A percentile compares a stretch with the other conserved stretches of the same genome.
Evolutionary conservation across 805 yeast species (phyloP).

Genomic region (Ogataea thermomethanolica): DNA sequence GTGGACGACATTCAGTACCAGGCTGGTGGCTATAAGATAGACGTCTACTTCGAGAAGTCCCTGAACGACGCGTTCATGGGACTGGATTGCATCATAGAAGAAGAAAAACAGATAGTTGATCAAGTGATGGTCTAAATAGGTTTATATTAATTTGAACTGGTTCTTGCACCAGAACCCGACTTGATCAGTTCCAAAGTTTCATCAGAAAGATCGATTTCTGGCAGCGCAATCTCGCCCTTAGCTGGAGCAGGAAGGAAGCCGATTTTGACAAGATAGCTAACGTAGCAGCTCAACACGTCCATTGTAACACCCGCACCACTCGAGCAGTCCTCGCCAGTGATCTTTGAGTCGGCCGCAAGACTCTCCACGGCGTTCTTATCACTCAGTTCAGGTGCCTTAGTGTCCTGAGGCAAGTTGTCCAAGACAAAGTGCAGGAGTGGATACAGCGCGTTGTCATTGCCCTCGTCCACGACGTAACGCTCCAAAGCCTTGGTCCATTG

Average conservation of each 20-base stretch:
- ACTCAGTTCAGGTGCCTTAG: slow-evolving; percentile 94
- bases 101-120: slow-evolving; percentile 38
- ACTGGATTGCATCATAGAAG: slow-evolving; percentile 72
- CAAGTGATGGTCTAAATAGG: slow-evolving; percentile 7
- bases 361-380: slow-evolving; percentile 78
- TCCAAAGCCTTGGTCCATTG: slow-evolving; percentile 79
- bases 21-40: slow-evolving; percentile 83
- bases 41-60: slow-evolving; percentile 67
- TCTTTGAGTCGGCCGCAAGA: slow-evolving; percentile 54
- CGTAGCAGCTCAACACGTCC: slow-evolving; percentile 66
- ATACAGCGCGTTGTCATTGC: slow-evolving; percentile 81
- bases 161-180: slow-evolving; percentile 74
- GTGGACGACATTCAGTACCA: slow-evolving; percentile 56
- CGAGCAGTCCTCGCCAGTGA: slow-evolving; percentile 61
- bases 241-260: slow-evolving; percentile 65
- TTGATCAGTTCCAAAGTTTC: slow-evolving; percentile 56
- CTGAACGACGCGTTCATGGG: slow-evolving; percentile 90
- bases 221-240: slow-evolving; percentile 44
- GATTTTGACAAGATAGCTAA: slow-evolving; percentile 72
- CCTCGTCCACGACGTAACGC: slow-evolving; percentile 66
- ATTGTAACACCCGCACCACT: slow-evolving; percentile 73
- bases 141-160: slow-evolving; percentile 44
- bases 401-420: slow-evolving; percentile 84
- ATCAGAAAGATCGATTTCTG: slow-evolving; percentile 50
- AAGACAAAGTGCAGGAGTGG: slow-evolving; percentile 93